Base-by-base conservation (phyloP, 345 rosid genomes). In the Sonneratia alba region DNA sequence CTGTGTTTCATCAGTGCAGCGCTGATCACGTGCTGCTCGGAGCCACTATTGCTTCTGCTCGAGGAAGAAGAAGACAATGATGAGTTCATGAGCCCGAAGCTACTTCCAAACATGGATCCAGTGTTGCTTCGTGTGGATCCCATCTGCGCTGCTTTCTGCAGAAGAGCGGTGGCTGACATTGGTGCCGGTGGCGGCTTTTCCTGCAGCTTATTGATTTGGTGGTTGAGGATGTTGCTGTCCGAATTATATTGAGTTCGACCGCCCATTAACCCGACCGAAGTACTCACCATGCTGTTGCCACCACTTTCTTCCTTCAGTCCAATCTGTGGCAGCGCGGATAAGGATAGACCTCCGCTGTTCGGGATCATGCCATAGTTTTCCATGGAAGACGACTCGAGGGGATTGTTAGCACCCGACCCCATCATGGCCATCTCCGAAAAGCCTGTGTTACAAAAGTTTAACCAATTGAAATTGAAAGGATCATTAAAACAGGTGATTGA, bases 351-450 rank as follows among this genome's bases (percentile, higher is more conserved):
- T 14, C 47, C 49, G 27, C 36, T 42, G 53, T 45, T 45, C 7
- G 70, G 70, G 59, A 62, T 62, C 66, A 62, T 14, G 38, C 88
- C 81, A 69, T 74, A 84, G 70, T 76, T 84, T 4, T 76, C 64
- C 67, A 85, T 68, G 47, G 92, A 78, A 22, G 88, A 79, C 69
- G 87, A 42, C 45, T 88, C 87, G 57, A 78, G 84, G 45, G 83
- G 74, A 79, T 79, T 81, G 70, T 42, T 68, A 3, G 55, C 53
- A 43, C 76, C 83, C 13, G 51, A 47, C 7, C 76, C 83, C 83
- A 87, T 75, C 66, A 85, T 87, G 21, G 83, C 83, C 86, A 91
- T 86, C 71, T 87, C 94, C 24, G 95, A 78, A 76, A 49, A 70
- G 16, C 72, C 72, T 70, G 57, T 47, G 51, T 47, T 47, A 47